Evolutionary conservation across 768 basidiomycete species (phyloP), one percentile per base, ranked within the genome.

Genomic region (Pleurotus salmoneostramineus): DNA sequence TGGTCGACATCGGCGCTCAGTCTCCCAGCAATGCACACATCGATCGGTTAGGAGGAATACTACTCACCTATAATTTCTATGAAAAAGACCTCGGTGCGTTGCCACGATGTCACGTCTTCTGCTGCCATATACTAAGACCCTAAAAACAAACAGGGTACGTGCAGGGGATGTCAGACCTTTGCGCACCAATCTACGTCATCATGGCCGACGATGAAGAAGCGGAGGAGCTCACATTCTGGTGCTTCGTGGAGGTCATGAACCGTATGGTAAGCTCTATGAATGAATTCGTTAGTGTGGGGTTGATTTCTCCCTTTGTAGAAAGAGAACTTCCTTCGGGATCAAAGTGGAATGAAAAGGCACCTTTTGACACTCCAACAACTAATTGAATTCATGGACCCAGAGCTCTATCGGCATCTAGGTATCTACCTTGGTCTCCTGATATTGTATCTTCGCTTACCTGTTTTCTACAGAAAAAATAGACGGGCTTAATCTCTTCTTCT

Each of bases 121-220:
- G 36, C 1, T 31, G 37, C 44, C 21, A 27, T 27, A 1, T 27
- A 27, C 21, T 27, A 27, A 27, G 21, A 27, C 21, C 21, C 21
- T 27, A 27, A 27, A 3, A 27, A 27, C 21, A 27, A 27, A 55
- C 61, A 89, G 94, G 95, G 32, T 98, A 98, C 69, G 97, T 98
- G 4, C 97, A 98, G 71, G 97, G 97, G 34, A 98, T 98, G 97
- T 94, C 92, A 2, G 97, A 99, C 71, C 82, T 99, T 11, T 91
- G 92, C 64, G 89, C 93, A 3, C 97, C 97, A 10, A 73, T 98
- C 5, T 98, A 98, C 66, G 88, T 98, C 27, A 91, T 95, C 12
- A 87, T 92, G 82, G 87, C 82, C 54, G 91, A 85, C 5, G 89
- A 97, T 61, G 52, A 44, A 5, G 52, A 55, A 40, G 52, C 52